Base-by-base conservation (phyloP, 352 stramenopile genomes). In the Phytophthora cryptogea region DNA sequence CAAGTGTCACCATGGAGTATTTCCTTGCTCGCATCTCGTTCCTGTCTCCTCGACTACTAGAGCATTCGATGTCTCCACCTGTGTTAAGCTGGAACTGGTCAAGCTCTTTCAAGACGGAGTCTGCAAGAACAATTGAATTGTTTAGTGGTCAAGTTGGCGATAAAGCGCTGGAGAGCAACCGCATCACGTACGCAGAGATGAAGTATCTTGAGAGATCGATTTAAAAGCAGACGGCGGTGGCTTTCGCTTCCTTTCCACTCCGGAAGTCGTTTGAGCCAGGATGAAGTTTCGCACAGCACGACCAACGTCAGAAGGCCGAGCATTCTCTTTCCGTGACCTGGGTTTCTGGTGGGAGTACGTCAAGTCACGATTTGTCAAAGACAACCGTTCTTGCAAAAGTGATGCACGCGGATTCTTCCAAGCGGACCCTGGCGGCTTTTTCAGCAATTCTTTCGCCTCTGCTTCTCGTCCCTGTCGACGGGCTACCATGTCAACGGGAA, bases 1-100 rank as follows among this genome's bases (percentile, higher is more conserved):
- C 67, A 7, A 87, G 55, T 17, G 79, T 87, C 42, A 86, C 76
- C 41, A 82, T 70, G 14, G 74, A 59, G 49, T 83, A 87, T n/a
- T 70, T 79, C 35, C 52, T 70, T 10, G 35, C 31, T 9, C 60
- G 48, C 26, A 30, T 32, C 7, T 65, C 49, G 2, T 28, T 11
- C 39, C 27, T 59, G n/a, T 64, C 59, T 30, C 33, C 26, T 57
- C 53, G 45, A 66, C 59, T 55, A 23, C 41, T 72, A 8, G 13
- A 43, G 26, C 49, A 58, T 26, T 69, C 53, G 20, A 9, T 39
- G 14, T n/a, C 55, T 28, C 43, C 59, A 20, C 63, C 58, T 8
- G 58, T 62, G 23, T 65, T 55, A 16, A 71, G 39, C 17, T 79
- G 70, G 33, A 83, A 68, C 37, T 86, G 70, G 5, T 83, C 66